Evolutionary conservation across 2,329 filamentous ascomycete species (phyloP).

Genomic region (Phyllachora maydis): DNA sequence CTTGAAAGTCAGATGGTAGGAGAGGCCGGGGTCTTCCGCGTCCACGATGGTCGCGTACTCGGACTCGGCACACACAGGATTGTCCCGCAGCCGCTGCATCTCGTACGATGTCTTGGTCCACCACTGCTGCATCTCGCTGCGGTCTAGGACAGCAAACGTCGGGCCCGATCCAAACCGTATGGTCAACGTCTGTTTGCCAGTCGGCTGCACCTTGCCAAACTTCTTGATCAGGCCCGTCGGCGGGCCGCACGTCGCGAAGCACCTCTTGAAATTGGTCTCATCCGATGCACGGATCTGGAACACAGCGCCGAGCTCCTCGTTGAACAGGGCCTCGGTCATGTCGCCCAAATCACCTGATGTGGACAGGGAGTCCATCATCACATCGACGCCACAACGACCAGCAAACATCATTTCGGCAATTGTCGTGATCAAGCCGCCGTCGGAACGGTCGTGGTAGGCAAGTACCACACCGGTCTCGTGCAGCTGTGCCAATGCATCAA

Average conservation of each 20-base stretch:
- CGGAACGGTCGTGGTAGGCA: constrained; percentile 86
- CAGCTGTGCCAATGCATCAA: constrained; percentile 57
- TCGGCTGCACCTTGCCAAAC: constrained; percentile 56
- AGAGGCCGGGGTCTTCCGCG: constrained; percentile 59
- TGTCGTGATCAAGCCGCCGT: constrained; percentile 81
- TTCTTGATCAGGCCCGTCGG: constrained; percentile 64
- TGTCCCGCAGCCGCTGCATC: constrained; percentile 82
- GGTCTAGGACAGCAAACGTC: constrained; percentile 48
- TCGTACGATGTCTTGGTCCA: constrained; percentile 80
- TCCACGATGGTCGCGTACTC: constrained; percentile 63
- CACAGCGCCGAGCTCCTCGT: constrained; percentile 85
- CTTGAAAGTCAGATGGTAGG: constrained; percentile 64
- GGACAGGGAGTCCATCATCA: constrained; percentile 58
- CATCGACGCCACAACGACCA: constrained; percentile 69
- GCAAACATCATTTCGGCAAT: constrained; percentile 97
- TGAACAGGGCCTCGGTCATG: constrained; percentile 69
- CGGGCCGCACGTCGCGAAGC: constrained; percentile 78
- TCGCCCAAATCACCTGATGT: constrained; percentile 41
- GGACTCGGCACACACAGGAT: constrained; percentile 65
- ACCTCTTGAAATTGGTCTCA: constrained; percentile 68
- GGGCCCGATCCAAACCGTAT: constrained; percentile 51
- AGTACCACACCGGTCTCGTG: constrained; percentile 47
- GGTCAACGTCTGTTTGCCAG: constrained; percentile 52
- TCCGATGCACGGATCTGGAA: constrained; percentile 84
- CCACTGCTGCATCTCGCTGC: constrained; percentile 60